These are phyloP conservation scores for Starmera pachycereana DNA, from an alignment of 805 yeast genomes.

Conservation along the genomic window DNA sequence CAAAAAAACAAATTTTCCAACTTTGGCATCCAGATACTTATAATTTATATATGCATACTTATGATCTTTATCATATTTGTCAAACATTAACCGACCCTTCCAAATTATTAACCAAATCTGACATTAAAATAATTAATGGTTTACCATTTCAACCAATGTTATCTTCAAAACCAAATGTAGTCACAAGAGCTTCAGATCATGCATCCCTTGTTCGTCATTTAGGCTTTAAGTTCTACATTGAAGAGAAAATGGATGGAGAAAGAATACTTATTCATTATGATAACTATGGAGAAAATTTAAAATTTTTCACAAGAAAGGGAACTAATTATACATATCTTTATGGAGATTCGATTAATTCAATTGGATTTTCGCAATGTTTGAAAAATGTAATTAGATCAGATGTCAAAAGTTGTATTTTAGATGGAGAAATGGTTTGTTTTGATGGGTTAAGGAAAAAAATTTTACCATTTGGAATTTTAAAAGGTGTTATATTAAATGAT, in stretches of 20 bases:
- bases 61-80: too few relatives aligned
- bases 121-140: slow-evolving; percentile 24
- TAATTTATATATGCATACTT: slow-evolving; percentile 10
- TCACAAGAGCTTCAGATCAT: slow-evolving; percentile 25
- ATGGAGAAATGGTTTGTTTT: slow-evolving; percentile 92
- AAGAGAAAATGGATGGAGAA: slow-evolving; percentile 93
- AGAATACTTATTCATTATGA: slow-evolving; percentile 67
- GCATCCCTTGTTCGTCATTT: slow-evolving; percentile 38
- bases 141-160: slow-evolving; percentile 64
- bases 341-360: slow-evolving; percentile 34
- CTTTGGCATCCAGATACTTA: slow-evolving; percentile 77
- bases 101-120: slow-evolving; percentile 30
- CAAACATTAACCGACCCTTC: slow-evolving; percentile 41
- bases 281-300: slow-evolving; percentile 27
- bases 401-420: slow-evolving; percentile 38
- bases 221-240: slow-evolving; percentile 48
- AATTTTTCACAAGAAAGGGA: slow-evolving; percentile 47
- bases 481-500: slow-evolving; percentile 54
- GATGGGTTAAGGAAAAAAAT: slow-evolving; percentile 47
- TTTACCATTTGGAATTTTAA: slow-evolving; percentile 75
- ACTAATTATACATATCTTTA: slow-evolving; percentile 65
- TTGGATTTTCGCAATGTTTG: too few relatives aligned
- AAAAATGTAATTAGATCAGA: too few relatives aligned
- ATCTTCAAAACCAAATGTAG: slow-evolving; percentile 39
- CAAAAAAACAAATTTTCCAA: slow-evolving; percentile 1